Conservation (phyloP, 805 yeast genomes). For the Blastobotrys peoriensis region DNA sequence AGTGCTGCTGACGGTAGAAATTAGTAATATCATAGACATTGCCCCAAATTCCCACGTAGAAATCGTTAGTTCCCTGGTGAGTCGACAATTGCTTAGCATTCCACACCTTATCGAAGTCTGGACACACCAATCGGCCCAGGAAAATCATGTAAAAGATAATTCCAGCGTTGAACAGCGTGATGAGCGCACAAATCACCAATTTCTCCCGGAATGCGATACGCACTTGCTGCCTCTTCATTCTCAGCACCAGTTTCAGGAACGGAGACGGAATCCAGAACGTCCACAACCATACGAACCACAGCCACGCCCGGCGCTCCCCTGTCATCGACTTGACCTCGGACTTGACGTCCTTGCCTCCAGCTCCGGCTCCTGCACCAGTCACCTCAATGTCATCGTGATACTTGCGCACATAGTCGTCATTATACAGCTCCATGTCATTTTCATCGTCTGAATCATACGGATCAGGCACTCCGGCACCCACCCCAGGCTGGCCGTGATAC, state of each 20-base stretch:
- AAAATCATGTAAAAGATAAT: constrained; percentile 39
- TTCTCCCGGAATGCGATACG: constrained; percentile 41
- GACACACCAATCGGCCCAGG: constrained; percentile 34
- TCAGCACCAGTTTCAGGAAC: constrained; percentile 28
- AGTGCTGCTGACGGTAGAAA: constrained; percentile 36
- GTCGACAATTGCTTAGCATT: constrained; percentile 29
- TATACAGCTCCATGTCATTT: constrained; percentile 31
- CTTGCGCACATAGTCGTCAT: constrained; percentile 31
- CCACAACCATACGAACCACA: constrained; percentile 34
- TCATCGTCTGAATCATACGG: constrained; percentile 8
- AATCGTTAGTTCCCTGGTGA: constrained; percentile 34
- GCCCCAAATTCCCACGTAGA: constrained; percentile 36
- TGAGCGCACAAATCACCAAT: constrained; percentile 32
- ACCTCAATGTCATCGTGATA: constrained; percentile 29
- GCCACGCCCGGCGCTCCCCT: constrained; percentile 31
- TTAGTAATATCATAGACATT: constrained; percentile 36
- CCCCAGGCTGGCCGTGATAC: background rate
- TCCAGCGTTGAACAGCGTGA: constrained; percentile 32
- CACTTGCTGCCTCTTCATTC: constrained; percentile 37
- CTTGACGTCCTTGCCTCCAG: constrained; percentile 20
- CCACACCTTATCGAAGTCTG: constrained; percentile 38
- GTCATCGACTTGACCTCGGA: constrained; percentile 30
- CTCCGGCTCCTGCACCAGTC: constrained; percentile 12
- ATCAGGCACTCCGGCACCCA: background rate
- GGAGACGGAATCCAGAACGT: constrained; percentile 40